Base-by-base conservation (phyloP, 495 filamentous ascomycete species). In the Antarctomyces pellizariae region DNA sequence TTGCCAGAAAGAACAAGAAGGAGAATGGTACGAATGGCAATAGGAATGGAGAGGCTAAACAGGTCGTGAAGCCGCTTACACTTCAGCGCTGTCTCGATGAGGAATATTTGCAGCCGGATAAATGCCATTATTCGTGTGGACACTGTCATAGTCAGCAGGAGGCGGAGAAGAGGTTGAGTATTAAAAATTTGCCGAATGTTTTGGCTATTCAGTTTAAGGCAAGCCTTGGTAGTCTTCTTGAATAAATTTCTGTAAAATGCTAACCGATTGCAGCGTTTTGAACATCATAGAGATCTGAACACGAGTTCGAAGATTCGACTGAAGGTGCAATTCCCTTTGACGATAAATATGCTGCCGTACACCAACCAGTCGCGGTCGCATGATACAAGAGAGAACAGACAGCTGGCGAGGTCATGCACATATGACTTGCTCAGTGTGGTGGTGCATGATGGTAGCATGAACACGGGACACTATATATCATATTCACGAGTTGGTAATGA, bases 181-280 rank as follows among this genome's bases (percentile, higher is more conserved):
- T 93, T 29, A 72, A 71, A 42, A 63, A 64, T 33, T 53, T 91
- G 18, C 79, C 82, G 0, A 76, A 77, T 13, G 77, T 90, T 13
- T 50, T 91, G n/a, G 74, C 75, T 30, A 80, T 93, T 45, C 82
- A 91, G 38, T 55, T 93, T 16, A 91, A 92, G 66, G 78, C 80
- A 48, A 21, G 50, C 31, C 3, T 16, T 10, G 14, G 12, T 5
- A 9, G 9, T 5, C 15, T 29, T 27, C 13, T 5, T n/a, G 28
- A 13, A 24, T 30, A 3, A 2, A 8, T 17, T 31, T 15, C 11
- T 25, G 11, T 26, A 13, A 22, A 7, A 10, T 22, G 19, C 19
- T 22, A 22, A 22, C 19, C 19, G 19, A 13, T 16, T 28, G 13
- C 34, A 84, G 79, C 62, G 78, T 25, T 89, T 84, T 42, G 77